phyloP scores from a whole-genome alignment of 2,329 filamentous ascomycete genomes.

The Verruconis gallopava region DNA sequence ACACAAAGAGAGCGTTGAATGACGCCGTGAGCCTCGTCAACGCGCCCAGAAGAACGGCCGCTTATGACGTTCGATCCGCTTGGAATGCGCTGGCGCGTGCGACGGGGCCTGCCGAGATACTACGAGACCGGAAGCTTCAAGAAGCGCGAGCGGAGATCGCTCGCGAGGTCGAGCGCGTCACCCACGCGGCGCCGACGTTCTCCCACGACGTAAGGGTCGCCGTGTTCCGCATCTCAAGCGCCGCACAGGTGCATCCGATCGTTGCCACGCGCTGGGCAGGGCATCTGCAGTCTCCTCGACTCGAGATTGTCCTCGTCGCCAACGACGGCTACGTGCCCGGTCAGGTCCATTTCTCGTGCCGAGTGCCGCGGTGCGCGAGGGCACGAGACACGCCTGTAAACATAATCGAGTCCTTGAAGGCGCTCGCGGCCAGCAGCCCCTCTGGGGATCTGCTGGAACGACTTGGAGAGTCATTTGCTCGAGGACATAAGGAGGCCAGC shows the following conservation, averaged over 20 bases:
- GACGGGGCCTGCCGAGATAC: constrained; percentile 37
- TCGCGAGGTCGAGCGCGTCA: constrained; percentile 47
- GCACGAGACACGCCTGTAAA: constrained; percentile 44
- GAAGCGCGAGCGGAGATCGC: constrained; percentile 46
- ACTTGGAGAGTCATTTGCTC: constrained; percentile 50
- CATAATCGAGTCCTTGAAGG: constrained; percentile 46
- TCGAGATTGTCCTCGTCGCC: constrained; percentile 53
- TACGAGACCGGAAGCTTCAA: constrained; percentile 36
- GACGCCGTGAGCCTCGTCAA: constrained; percentile 52
- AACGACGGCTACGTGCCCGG: constrained; percentile 52
- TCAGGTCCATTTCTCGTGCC: constrained; percentile 55
- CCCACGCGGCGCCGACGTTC: constrained; percentile 50
- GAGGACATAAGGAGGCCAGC: constrained; percentile 54
- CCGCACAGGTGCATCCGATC: constrained; percentile 51
- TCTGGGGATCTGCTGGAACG: constrained; percentile 30
- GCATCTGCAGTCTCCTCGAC: constrained; percentile 42
- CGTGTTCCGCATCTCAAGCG: constrained; percentile 47
- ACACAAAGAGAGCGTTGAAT: constrained; percentile 50
- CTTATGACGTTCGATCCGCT: constrained; percentile 46
- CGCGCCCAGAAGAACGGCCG: constrained; percentile 48
- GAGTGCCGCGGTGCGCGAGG: constrained; percentile 44
- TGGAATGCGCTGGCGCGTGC: constrained; percentile 46
- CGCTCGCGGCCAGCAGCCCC: constrained; percentile 30
- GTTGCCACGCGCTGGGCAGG: constrained; percentile 56
- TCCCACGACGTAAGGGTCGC: constrained; percentile 49